Base-by-base conservation (phyloP, 768 basidiomycete genomes). In the Mycena galericulata region DNA sequence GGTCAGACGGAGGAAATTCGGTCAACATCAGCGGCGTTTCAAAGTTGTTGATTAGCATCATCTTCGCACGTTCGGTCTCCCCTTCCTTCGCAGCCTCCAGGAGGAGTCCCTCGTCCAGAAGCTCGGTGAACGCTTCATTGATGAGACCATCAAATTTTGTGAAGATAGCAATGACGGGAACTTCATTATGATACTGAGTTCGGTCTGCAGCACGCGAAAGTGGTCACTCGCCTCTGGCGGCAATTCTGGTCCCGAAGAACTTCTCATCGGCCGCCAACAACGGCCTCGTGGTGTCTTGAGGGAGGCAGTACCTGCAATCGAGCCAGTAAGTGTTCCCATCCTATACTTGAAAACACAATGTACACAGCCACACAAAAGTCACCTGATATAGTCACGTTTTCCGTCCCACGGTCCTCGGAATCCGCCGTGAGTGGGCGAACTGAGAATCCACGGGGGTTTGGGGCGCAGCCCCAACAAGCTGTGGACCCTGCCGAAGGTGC, bases 81-180 rank as follows among this genome's bases (percentile, higher is more conserved):
- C 18, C 4, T 30, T 43, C 32, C 12, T 32, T 14, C 10, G 61
- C 61, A 2, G 51, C 27, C 29, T 51, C 30, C 14, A 3, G 24
- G 8, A 57, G 65, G 47, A 67, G 14, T 26, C 67, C 73, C 15
- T 72, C 50, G n/a, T 56, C 41, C 45, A 54, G 18, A 11, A 75
- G 62, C 29, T 57, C 11, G 15, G 69, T 40, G 40, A 69, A 77
- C 56, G 75, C 74, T 50, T 70, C 55, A 36, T n/a, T 41, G 43
- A 75, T 57, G 11, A 80, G 55, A 26, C 71, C 76, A 65, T 83
- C 82, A 43, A 78, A 77, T 57, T 83, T 83, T 1, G 80, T 83
- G 67, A 84, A 82, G 32, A 84, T 50, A 0, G 75, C 76, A 29
- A 84, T 73, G 2, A 83, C 77, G 6, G 82, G 82, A 24, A 83